These are phyloP conservation scores for Colletotrichum destructivum DNA, from an alignment of 2,329 filamentous ascomycete genomes.

Conservation along the genomic window DNA sequence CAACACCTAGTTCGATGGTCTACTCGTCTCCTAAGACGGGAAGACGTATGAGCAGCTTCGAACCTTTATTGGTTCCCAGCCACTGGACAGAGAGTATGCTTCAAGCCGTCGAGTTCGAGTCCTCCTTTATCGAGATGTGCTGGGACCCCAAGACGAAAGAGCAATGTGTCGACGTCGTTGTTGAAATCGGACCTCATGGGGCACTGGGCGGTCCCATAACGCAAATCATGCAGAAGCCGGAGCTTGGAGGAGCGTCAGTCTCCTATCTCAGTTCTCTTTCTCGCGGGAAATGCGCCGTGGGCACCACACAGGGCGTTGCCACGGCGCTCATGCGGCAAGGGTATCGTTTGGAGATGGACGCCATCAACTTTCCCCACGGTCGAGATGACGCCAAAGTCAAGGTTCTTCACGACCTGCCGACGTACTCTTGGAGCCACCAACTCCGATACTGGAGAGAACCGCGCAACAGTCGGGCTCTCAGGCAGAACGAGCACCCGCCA, in stretches of 20 bases:
- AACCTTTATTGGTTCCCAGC: constrained; percentile 54
- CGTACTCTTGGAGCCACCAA: constrained; percentile 56
- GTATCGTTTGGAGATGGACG: constrained; percentile 15
- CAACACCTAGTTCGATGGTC: neutral
- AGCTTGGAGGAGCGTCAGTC: constrained; percentile 53
- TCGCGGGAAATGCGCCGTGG: constrained; percentile 66
- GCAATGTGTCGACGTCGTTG: constrained; percentile 9
- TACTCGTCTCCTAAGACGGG: constrained; percentile 45
- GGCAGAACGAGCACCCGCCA: constrained; percentile 50
- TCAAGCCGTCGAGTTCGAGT: constrained; percentile 12
- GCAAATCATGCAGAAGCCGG: constrained; percentile 6
- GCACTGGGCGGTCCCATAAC: constrained; percentile 13
- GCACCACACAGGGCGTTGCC: constrained; percentile 60
- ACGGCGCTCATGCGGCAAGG: constrained; percentile 29
- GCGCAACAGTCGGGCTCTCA: constrained; percentile 56
- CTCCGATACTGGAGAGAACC: constrained; percentile 59
- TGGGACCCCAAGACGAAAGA: constrained; percentile 1
- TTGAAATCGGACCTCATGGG: constrained; percentile 28
- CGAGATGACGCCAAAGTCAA: neutral
- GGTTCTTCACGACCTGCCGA: constrained; percentile 51
- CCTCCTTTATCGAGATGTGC: constrained; percentile 25
- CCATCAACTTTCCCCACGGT: constrained; percentile 8
- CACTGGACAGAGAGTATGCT: constrained; percentile 28
- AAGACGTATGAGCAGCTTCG: constrained; percentile 55
- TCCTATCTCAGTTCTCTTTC: constrained; percentile 63